Evolutionary conservation across 2,329 filamentous ascomycete species (phyloP), one percentile per base, ranked within the genome.

Genomic region (Beauveria medogensis): DNA sequence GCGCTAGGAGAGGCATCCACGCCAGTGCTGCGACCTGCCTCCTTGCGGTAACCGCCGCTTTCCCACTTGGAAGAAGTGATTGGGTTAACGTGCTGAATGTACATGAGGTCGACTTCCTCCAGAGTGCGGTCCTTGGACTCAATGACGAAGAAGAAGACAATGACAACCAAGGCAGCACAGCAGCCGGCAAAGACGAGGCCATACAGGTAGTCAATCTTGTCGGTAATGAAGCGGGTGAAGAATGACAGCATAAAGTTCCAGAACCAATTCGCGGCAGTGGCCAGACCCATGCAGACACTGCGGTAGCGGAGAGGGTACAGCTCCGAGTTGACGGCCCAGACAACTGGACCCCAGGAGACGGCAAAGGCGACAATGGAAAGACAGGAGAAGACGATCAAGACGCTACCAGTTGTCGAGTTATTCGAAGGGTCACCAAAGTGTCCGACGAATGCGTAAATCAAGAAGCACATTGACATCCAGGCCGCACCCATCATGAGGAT

Each of bases 61-160:
- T 73, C 68, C 74, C 74, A 75, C 34, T 70, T 71, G 55, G 65
- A 63, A 10, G 78, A 80, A 57, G 72, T 76, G 67, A 79, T 78
- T 24, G 81, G 79, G 67, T 79, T 80, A 66, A 82, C 78, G 47
- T 70, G 71, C 44, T 75, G 67, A 20, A 80, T 77, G 70, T 92
- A 92, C 88, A 91, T 91, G 62, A 82, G 86, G 72, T 91, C 89
- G 60, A 91, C 86, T 72, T 91, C 88, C 74, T 91, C 89, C 20
- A 92, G 80, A 1, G 82, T 85, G 37, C 87, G 82, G 67, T 87
- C 87, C 73, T 88, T 86, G 63, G 82, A 86, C 75, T 91, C 88
- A 68, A 87, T 86, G 64, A 91, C 80, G 73, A 90, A 90, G 78
- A 91, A 88, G 78, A 86, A 91, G 62, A 91, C 87, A 55, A 90